Percentiles rank a stretch among this genome's conserved stretches.
Conservation (phyloP, 78 protist species). For the Protostelium mycophagum region DNA sequence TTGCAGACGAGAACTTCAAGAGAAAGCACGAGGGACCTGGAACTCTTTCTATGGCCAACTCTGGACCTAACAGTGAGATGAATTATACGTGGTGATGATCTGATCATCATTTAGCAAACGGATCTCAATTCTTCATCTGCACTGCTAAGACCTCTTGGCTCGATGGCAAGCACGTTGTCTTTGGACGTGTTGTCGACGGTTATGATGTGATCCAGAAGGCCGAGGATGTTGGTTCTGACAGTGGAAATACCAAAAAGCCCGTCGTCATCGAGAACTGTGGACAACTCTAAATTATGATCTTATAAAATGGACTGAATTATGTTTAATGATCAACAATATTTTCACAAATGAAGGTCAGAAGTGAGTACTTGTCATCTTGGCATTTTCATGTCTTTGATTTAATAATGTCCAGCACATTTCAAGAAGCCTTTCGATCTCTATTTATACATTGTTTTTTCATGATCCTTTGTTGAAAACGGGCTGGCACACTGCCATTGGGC, state of each 20-base stretch:
- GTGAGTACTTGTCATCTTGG: too few relatives aligned
- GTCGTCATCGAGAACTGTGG: slow-evolving; percentile 37
- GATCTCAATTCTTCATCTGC: slow-evolving; percentile 88
- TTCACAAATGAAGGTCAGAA: too few relatives aligned
- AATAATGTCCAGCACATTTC: too few relatives aligned
- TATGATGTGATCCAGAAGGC: slow-evolving; percentile 41
- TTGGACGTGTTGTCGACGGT: slow-evolving; percentile 36
- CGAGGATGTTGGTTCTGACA: slow-evolving; percentile 25
- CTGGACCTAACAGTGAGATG: slow-evolving; percentile 25
- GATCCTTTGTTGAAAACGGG: too few relatives aligned
- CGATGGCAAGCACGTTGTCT: slow-evolving; percentile 95
- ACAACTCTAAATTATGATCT: slow-evolving; percentile 22
- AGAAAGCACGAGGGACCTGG: slow-evolving; percentile 55
- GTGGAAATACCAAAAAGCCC: slow-evolving; percentile 11
- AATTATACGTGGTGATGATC: slow-evolving; percentile 65
- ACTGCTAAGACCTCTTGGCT: slow-evolving; percentile 82
- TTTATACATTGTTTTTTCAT: too few relatives aligned
- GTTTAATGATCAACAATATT: too few relatives aligned
- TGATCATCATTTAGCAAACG: slow-evolving; percentile 71
- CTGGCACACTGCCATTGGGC: too few relatives aligned
- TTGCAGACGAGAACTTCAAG: slow-evolving; percentile 66
- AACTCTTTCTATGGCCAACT: slow-evolving; percentile 74
- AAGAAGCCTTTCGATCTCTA: too few relatives aligned
- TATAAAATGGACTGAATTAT: too few relatives aligned
- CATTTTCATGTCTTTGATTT: too few relatives aligned